Base-by-base conservation (phyloP, 306 rosid species). In the Trichosanthes cucumerina region DNA sequence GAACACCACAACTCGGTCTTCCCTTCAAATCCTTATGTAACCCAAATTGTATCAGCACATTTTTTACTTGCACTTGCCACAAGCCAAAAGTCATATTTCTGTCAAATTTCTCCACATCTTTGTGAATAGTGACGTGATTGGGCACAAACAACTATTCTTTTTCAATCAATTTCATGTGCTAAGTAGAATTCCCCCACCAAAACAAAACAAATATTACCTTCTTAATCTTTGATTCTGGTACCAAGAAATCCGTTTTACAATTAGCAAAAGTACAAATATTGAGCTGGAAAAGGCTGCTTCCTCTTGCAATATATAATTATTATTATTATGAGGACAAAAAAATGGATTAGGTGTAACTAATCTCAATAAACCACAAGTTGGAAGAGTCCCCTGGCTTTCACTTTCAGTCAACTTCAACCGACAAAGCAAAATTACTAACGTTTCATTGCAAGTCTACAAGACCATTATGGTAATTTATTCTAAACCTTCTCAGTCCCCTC, bases 251-350 rank as follows among this genome's bases (percentile, higher is more conserved):
- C 50, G 43, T 44, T 36, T 36, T 57, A 77, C 80, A 74, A 70
- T 54, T 53, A 54, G 81, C 76, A 47, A 65, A 68, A 60, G 38
- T 41, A 46, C 86, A 82, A 81, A 54, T 19, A 68, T 73, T 75
- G 69, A 38, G 86, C 87, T 80, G 89, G 82, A 80, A 43, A 24
- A 69, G 21, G 84, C 57, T 75, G 72, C 62, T 64, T 57, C 57
- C 79, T 59, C 36, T 36, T 66, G 44, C 58, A 73, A 47, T 73
- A 14, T 73, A 47, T 73, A 49, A 73, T 73, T 1, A 16, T 72
- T 72, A 73, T 73, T 1, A 16, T 72, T 72, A 46, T 15, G 14
- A 46, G 31, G n/a, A 70, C 36, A 21, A 70, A 72, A 26, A 0
- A 31, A 28, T 12, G 77, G 77, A 73, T 73, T 73, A 73, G 77